A percentile compares a stretch with the other conserved stretches of the same genome.
phyloP scores from a whole-genome alignment of 2,329 filamentous ascomycete genomes.

The Botrytis elliptica region DNA sequence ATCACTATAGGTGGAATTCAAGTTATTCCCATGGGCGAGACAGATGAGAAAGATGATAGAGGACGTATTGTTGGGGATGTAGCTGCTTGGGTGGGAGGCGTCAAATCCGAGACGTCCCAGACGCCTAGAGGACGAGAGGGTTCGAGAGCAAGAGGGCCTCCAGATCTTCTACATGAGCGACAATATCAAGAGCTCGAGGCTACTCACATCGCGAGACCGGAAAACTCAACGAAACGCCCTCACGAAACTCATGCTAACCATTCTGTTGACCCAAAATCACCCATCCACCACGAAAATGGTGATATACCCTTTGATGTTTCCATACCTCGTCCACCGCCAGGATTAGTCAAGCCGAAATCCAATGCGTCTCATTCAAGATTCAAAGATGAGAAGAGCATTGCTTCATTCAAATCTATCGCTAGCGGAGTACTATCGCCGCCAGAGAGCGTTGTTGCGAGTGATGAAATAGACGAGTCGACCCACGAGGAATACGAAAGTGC shows the following conservation, averaged over 20 bases:
- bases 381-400: conserved; percentile 14
- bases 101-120: conserved; percentile 8
- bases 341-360: conserved; percentile 10
- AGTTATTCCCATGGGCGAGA: conserved; percentile 75
- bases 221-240: background rate
- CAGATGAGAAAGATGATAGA: conserved; percentile 3
- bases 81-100: conserved; percentile 17
- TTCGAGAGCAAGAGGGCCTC: conserved; percentile 5
- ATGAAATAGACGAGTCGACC: conserved; percentile 11
- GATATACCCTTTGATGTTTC: background rate
- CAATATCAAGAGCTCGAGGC: conserved; percentile 1
- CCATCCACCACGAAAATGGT: background rate
- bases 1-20: conserved; percentile 91
- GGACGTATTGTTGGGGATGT: background rate
- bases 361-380: conserved; percentile 6
- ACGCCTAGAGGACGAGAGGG: conserved; percentile 2
- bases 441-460: conserved; percentile 10
- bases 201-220: background rate
- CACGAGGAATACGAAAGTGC: conserved; percentile 20
- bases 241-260: background rate
- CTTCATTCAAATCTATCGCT: conserved; percentile 17
- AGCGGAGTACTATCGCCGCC: conserved; percentile 12
- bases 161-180: conserved; percentile 1
- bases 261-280: background rate
- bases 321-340: conserved; percentile 3